A percentile compares a stretch with the other conserved stretches of the same genome.
Evolutionary conservation across 2,329 filamentous ascomycete genomes (phyloP).

Genomic region (Parafenestella ontariensis): DNA sequence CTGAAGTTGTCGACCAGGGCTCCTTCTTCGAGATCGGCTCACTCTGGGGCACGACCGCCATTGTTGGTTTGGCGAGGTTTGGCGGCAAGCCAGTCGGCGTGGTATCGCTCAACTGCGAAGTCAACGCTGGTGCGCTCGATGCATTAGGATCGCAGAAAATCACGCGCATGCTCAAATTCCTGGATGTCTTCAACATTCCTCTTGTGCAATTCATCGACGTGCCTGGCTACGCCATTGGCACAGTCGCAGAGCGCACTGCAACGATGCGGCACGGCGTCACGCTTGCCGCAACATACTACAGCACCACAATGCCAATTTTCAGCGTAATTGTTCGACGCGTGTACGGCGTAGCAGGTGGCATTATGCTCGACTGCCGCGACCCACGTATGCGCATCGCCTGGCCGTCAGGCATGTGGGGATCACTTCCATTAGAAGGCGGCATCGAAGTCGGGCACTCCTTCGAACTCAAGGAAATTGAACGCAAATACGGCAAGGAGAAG

Average conservation of each 20-base stretch:
- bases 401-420: slow-evolving; percentile 70
- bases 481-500: slow-evolving; percentile 58
- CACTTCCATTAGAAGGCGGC: slow-evolving; percentile 67
- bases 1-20: slow-evolving; percentile 61
- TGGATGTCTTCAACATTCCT: slow-evolving; percentile 70
- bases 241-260: slow-evolving; percentile 66
- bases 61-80: slow-evolving; percentile 66
- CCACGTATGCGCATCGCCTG: slow-evolving; percentile 68
- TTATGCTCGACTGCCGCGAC: slow-evolving; percentile 69
- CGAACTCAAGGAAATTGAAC: slow-evolving; percentile 63
- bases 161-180: slow-evolving; percentile 66
- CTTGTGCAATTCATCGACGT: slow-evolving; percentile 69
- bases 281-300: slow-evolving; percentile 67
- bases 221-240: slow-evolving; percentile 68
- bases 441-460: slow-evolving; percentile 70
- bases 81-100: slow-evolving; percentile 65
- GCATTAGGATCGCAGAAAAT: slow-evolving; percentile 68
- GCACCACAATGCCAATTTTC: slow-evolving; percentile 69
- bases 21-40: slow-evolving; percentile 71
- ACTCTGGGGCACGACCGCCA: slow-evolving; percentile 68
- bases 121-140: slow-evolving; percentile 67
- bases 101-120: slow-evolving; percentile 66
- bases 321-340: slow-evolving; percentile 67
- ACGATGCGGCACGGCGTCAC: slow-evolving; percentile 71
- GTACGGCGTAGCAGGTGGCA: slow-evolving; percentile 69